Evolutionary conservation across 1,284 basidiomycete species (phyloP).

Genomic region (Mycena citricolor): DNA sequence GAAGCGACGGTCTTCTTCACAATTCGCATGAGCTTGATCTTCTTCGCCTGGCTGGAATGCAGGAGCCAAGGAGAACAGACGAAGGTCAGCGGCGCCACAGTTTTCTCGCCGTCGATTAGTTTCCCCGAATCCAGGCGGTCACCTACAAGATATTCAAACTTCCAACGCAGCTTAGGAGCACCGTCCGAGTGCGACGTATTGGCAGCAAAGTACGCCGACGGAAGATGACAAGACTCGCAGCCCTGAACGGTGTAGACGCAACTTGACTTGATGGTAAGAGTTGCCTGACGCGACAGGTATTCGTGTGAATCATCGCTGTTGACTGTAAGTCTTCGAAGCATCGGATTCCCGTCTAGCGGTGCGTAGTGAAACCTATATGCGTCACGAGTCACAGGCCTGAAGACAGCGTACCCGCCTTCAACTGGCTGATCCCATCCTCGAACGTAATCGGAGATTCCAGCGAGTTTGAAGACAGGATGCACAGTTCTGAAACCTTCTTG

Average conservation of each 20-base stretch:
- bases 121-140: slow-evolving; percentile 49
- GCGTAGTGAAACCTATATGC: slow-evolving; percentile 70
- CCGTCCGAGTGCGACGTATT: too few species aligned
- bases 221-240: slow-evolving; percentile 43
- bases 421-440: slow-evolving; percentile 32
- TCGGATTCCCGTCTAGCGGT: slow-evolving; percentile 65
- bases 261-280: slow-evolving; percentile 60
- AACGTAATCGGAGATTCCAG: slow-evolving; percentile 44
- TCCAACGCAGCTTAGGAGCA: slow-evolving; percentile 61
- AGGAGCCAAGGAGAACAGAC: slow-evolving; percentile 70
- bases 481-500: slow-evolving; percentile 76
- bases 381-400: slow-evolving; percentile 58
- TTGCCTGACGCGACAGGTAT: slow-evolving; percentile 70
- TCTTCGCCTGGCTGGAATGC: slow-evolving; percentile 62
- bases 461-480: slow-evolving; percentile 55
- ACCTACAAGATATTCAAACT: slow-evolving; percentile 74
- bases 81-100: slow-evolving; percentile 68
- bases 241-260: slow-evolving; percentile 75
- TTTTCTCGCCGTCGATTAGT: slow-evolving; percentile 61
- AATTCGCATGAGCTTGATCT: slow-evolving; percentile 63
- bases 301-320: slow-evolving; percentile 66
- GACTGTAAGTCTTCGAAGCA: slow-evolving; percentile 63
- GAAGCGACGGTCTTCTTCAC: slow-evolving; percentile 64
- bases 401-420: slow-evolving; percentile 53
- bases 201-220: slow-evolving; percentile 24